These are phyloP conservation scores for Clavaria fumosa DNA, from an alignment of 768 basidiomycete genomes.

Conservation along the genomic window DNA sequence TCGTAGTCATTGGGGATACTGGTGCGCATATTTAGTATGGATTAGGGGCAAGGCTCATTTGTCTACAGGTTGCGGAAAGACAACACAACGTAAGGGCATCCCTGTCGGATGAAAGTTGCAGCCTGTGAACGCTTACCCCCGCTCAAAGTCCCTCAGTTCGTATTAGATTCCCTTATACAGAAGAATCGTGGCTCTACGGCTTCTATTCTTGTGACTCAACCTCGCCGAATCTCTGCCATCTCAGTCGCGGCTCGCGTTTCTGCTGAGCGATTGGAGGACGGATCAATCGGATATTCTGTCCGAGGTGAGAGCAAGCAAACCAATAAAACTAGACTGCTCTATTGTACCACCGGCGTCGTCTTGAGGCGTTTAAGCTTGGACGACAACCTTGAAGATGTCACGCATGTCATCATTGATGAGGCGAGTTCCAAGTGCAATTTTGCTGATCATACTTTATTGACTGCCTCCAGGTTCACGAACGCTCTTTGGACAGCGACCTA, in stretches of 20 bases:
- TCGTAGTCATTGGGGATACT: conserved; percentile 85
- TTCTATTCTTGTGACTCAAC: conserved; percentile 79
- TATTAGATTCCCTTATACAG: conserved; percentile 68
- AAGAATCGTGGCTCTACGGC: conserved; percentile 44
- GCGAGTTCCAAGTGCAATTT: conserved; percentile 22
- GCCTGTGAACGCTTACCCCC: conserved; percentile 25
- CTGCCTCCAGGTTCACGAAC: conserved; percentile 65
- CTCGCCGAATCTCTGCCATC: conserved; percentile 76
- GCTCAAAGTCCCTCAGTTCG: conserved; percentile 66
- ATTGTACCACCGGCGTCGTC: conserved; percentile 89
- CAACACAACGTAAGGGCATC: conserved; percentile 68
- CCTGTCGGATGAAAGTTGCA: conserved; percentile 85
- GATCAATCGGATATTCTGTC: conserved; percentile 77
- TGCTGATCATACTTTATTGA: background rate
- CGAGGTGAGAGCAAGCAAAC: conserved; percentile 68
- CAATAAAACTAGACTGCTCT: conserved; percentile 58
- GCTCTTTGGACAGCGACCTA: conserved; percentile 84
- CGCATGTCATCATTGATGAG: conserved; percentile 86
- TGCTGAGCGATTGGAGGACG: conserved; percentile 59
- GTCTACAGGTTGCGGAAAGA: conserved; percentile 68
- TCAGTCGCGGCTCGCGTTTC: conserved; percentile 82
- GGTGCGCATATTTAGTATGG: conserved; percentile 28
- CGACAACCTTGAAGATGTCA: conserved; percentile 52
- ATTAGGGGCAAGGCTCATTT: conserved; percentile 48
- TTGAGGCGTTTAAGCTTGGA: conserved; percentile 63